These are phyloP conservation scores for Penicillium silybi DNA, from an alignment of 495 filamentous ascomycete genomes.

Conservation along the genomic window DNA sequence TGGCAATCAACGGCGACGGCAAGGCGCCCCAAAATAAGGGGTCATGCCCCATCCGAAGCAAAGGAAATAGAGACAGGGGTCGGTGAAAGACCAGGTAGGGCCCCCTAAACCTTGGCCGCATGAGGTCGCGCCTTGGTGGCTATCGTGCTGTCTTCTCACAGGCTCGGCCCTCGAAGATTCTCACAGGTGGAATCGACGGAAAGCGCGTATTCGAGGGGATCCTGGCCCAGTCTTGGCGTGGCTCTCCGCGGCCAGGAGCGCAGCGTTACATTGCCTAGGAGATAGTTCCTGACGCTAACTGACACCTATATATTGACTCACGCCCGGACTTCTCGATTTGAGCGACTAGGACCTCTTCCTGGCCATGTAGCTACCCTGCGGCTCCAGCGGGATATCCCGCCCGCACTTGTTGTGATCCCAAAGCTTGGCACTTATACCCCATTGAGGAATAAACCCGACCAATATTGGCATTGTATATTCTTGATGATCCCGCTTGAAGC, in stretches of 20 bases:
- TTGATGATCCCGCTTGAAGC: no score
- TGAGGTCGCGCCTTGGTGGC: not conserved
- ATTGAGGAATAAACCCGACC: not conserved
- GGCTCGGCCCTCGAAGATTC: not conserved
- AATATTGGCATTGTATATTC: no score
- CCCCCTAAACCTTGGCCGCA: not conserved
- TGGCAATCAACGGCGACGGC: not conserved
- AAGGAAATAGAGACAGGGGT: not conserved
- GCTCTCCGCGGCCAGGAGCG: not conserved
- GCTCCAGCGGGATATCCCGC: not conserved
- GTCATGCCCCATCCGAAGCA: not conserved
- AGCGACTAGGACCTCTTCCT: not conserved
- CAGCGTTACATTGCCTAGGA: not conserved
- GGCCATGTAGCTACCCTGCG: not conserved
- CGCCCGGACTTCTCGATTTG: not conserved
- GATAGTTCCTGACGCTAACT: not conserved
- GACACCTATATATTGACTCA: not conserved
- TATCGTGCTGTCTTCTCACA: not conserved
- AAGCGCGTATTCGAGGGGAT: not conserved
- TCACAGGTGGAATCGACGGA: not conserved
- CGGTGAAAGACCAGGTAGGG: not conserved
- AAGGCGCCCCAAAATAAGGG: not conserved
- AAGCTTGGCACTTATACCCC: not conserved
- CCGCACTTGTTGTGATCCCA: not conserved
- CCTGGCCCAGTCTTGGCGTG: not conserved